These are phyloP conservation scores for Calonectria crousiana DNA, from an alignment of 2,329 filamentous ascomycete genomes.

Conservation along the genomic window DNA sequence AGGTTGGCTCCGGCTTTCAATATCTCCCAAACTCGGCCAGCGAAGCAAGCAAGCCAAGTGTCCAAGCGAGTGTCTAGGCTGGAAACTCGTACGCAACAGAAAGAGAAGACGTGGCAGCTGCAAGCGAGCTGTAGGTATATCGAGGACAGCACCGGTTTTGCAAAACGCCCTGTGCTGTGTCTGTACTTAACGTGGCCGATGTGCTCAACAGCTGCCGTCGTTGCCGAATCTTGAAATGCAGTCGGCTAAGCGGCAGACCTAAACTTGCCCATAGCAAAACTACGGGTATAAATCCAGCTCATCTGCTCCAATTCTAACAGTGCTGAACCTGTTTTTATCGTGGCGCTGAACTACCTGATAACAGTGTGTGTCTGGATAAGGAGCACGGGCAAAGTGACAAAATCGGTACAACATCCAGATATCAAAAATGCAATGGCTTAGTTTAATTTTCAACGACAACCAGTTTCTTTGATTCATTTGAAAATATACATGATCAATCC, in stretches of 20 bases:
- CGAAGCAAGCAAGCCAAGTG: background rate
- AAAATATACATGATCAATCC: slow-evolving; percentile 48
- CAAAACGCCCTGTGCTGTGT: background rate
- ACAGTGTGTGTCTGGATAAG: background rate
- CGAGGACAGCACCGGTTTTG: background rate
- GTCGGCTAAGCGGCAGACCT: background rate
- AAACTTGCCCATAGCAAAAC: too few relatives aligned
- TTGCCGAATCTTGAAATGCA: background rate
- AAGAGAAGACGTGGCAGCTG: background rate
- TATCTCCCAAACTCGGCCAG: background rate
- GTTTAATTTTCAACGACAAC: slow-evolving; percentile 31
- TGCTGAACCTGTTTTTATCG: background rate
- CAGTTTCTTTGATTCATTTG: slow-evolving; percentile 45
- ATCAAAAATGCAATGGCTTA: background rate
- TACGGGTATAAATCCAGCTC: background rate
- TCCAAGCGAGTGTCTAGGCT: slow-evolving; percentile 6
- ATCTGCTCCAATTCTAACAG: background rate
- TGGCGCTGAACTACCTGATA: background rate
- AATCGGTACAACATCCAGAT: background rate
- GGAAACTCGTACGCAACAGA: background rate
- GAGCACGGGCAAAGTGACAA: background rate
- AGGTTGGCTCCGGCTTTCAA: background rate
- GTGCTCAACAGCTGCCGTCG: background rate
- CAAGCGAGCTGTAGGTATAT: background rate
- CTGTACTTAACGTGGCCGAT: background rate